phyloP scores from a whole-genome alignment of 768 basidiomycete species.

The Phanerochaete carnosa region DNA sequence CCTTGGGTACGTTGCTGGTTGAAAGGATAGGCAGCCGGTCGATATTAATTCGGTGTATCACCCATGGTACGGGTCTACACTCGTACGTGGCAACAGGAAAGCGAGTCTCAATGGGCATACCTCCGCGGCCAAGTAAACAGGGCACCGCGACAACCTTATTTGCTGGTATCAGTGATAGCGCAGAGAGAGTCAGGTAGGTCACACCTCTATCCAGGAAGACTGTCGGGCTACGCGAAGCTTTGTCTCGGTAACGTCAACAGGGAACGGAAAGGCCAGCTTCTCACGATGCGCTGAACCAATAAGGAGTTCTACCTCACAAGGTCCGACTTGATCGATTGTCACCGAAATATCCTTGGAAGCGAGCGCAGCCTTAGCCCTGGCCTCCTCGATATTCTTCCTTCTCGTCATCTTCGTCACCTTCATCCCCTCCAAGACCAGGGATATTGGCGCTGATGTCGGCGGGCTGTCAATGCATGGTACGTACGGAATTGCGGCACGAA shows the following conservation, averaged over 20 bases:
- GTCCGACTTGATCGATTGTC: background rate
- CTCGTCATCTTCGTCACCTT: background rate
- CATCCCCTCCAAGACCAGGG: background rate
- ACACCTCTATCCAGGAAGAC: constrained; percentile 1
- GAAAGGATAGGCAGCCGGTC: background rate
- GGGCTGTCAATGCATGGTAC: background rate
- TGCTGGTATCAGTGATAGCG: background rate
- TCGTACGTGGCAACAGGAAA: background rate
- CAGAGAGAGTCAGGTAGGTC: background rate
- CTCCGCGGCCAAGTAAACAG: background rate
- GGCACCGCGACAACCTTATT: background rate
- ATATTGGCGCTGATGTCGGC: no score
- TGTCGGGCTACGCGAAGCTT: constrained; percentile 1
- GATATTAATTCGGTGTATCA: background rate
- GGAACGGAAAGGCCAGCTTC: background rate
- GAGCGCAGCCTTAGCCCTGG: background rate
- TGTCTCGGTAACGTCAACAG: background rate
- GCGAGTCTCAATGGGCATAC: background rate
- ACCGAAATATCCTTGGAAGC: background rate
- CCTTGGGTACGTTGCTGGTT: background rate
- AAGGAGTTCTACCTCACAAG: background rate
- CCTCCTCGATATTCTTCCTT: background rate
- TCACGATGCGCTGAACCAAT: background rate
- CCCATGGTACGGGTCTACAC: background rate
- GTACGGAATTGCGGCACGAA: background rate